Evolutionary conservation across 2,329 filamentous ascomycete genomes (phyloP), one percentile per base, ranked within the genome.

Genomic region (Botrytis fragariae): DNA sequence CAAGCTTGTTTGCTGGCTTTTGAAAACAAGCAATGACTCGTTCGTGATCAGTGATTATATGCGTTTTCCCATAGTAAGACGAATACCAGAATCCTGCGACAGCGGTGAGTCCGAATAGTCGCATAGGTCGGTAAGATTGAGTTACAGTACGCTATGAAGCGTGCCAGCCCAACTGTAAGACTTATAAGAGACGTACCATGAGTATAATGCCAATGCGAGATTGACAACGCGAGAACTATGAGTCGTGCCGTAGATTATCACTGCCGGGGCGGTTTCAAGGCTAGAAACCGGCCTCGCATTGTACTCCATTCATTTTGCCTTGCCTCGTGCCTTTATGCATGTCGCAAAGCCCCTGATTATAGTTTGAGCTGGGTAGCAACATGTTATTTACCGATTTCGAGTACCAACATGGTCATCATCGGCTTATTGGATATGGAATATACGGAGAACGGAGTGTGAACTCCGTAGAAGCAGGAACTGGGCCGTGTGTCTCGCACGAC

Each of bases 291-390:
- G 70, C 62, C 70, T 72, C 62, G 70, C 45, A 37, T 60, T 68
- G 62, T 32, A 57, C 42, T 4, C 48, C 64, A 29, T 44, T 18
- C 48, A n/a, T 42, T 60, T 37, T 48, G 48, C 70, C 37, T 72
- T 59, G 70, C 70, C 70, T 72, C 29, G 70, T 68, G 70, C 63
- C 59, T 72, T 42, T 22, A 65, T 72, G 70, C 70, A 72, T 67
- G 62, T 68, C 70, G 51, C 67, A 44, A 54, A 67, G 51, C 62
- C 70, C 70, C 62, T 72, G 69, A 57, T 51, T 42, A 39, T 64
- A 45, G 20, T 29, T 72, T 48, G 70, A 45, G 62, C 51, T 60
- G 44, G 70, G 37, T 48, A 44, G 45, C 25, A 39, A 67, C 10
- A 54, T 39, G 35, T 42, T 68, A 68, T 68, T 68, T 72, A 39